A percentile compares a stretch with the other conserved stretches of the same genome.
Conservation (phyloP, 352 stramenopile species). For the Globisporangium uncinulatum region DNA sequence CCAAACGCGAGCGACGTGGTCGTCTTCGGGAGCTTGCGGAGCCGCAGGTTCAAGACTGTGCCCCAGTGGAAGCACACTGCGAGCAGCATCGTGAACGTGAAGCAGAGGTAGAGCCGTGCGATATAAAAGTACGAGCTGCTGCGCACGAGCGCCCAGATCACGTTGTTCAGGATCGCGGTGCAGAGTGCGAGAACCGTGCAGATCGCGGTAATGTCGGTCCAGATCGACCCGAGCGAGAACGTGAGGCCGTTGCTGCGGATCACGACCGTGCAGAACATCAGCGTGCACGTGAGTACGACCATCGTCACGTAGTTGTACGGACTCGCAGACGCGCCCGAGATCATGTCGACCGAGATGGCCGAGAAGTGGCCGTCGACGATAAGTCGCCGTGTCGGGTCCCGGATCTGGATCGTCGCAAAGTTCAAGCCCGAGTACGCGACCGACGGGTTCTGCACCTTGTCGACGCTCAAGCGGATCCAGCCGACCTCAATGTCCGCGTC, state of each 20-base stretch:
- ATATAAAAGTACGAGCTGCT: constrained; percentile 81
- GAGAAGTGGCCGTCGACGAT: constrained; percentile 61
- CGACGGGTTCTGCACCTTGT: constrained; percentile 70
- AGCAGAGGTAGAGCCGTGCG: constrained; percentile 67
- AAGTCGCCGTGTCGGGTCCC: constrained; percentile 39
- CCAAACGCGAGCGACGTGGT: constrained; percentile 66
- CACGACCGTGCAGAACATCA: constrained; percentile 78
- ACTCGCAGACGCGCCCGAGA: constrained; percentile 52
- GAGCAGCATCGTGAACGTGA: constrained; percentile 87
- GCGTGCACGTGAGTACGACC: constrained; percentile 73
- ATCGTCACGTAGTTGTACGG: constrained; percentile 89
- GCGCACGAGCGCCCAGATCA: constrained; percentile 68
- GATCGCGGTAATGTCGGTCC: constrained; percentile 83
- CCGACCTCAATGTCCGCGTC: constrained; percentile 52
- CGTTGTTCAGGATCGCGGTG: constrained; percentile 79
- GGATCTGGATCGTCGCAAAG: constrained; percentile 48
- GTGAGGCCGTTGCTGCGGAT: constrained; percentile 79
- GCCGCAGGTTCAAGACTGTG: constrained; percentile 69
- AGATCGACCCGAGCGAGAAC: constrained; percentile 82
- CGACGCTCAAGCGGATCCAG: constrained; percentile 62
- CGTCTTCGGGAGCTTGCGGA: constrained; percentile 68
- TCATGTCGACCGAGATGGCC: constrained; percentile 67
- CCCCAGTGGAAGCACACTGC: constrained; percentile 87
- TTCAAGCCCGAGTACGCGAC: constrained; percentile 67
- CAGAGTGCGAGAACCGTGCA: constrained; percentile 71